Evolutionary conservation across 805 yeast genomes (phyloP).

Genomic region (Diddensiella caesifluorescens): DNA sequence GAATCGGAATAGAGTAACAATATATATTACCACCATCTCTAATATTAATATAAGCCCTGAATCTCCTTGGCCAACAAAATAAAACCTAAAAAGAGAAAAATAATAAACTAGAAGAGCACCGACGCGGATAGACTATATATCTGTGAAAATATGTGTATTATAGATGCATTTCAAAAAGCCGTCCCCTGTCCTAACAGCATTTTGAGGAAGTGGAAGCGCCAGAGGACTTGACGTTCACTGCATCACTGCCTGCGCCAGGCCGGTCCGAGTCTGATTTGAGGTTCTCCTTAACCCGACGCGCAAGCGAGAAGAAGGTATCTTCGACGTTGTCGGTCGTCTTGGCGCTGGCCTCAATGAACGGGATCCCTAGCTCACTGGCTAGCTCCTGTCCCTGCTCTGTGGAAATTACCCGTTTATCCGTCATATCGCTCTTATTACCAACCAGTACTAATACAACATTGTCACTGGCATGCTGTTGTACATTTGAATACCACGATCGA

Average conservation of each 20-base stretch:
- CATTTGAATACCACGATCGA: slow-evolving; percentile 92
- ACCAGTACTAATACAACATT: slow-evolving; percentile 92
- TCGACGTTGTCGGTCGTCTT: slow-evolving; percentile 90
- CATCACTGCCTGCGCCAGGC: slow-evolving; percentile 23
- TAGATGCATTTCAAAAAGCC: too few relatives aligned
- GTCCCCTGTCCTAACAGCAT: slow-evolving; percentile 31
- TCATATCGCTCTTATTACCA: slow-evolving; percentile 94
- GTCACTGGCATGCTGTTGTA: slow-evolving; percentile 92
- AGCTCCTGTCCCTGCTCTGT: slow-evolving; percentile 86
- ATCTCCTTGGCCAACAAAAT: slow-evolving; percentile 2
- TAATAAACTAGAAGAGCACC: background rate
- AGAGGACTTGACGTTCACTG: slow-evolving; percentile 29
- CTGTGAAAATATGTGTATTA: too few relatives aligned
- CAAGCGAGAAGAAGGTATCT: slow-evolving; percentile 84
- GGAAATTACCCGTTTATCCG: slow-evolving; percentile 77
- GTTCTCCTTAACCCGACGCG: slow-evolving; percentile 79
- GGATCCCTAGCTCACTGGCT: slow-evolving; percentile 80
- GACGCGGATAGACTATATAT: too few relatives aligned
- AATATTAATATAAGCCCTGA: background rate
- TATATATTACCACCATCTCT: slow-evolving; percentile 22
- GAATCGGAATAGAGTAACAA: slow-evolving; percentile 36
- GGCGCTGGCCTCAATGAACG: slow-evolving; percentile 95
- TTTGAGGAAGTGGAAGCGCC: slow-evolving; percentile 19
- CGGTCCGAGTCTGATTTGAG: slow-evolving; percentile 36
- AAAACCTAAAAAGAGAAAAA: background rate